Evolutionary conservation across 1,284 basidiomycete genomes (phyloP).

Genomic region (Thecaphora thlaspeos): DNA sequence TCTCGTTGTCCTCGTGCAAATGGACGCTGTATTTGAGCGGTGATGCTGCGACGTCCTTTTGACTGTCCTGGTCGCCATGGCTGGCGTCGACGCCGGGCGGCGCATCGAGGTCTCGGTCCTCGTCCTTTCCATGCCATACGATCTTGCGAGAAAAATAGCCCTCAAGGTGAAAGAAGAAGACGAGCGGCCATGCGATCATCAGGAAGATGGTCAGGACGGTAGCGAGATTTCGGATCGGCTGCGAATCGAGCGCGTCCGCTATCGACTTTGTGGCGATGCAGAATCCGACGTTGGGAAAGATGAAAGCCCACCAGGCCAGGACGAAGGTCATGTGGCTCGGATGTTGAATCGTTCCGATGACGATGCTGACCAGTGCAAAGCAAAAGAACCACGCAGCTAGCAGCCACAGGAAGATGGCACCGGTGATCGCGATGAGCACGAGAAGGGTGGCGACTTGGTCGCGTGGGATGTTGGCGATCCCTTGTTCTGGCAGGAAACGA

Average conservation of each 20-base stretch:
- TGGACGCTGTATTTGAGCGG: too few relatives aligned
- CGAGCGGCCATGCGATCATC: constrained; percentile 14
- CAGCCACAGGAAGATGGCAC: constrained; percentile 17
- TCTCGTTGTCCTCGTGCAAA: too few relatives aligned
- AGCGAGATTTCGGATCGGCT: constrained; percentile 4
- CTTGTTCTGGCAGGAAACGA: constrained; percentile 8
- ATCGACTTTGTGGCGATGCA: constrained; percentile 14
- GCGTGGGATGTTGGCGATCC: background rate
- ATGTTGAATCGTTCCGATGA: background rate
- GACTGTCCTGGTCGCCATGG: too few relatives aligned
- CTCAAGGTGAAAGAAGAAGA: constrained; percentile 5
- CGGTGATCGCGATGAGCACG: constrained; percentile 3
- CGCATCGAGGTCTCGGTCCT: constrained; percentile 27
- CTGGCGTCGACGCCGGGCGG: background rate
- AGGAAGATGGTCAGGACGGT: constrained; percentile 3
- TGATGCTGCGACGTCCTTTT: too few relatives aligned
- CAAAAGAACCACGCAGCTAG: constrained; percentile 23
- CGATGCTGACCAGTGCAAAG: constrained; percentile 11
- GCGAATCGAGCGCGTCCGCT: constrained; percentile 5
- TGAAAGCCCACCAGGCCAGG: constrained; percentile 30
- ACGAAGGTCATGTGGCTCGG: constrained; percentile 16
- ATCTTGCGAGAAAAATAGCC: constrained; percentile 12
- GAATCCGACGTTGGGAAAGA: constrained; percentile 30
- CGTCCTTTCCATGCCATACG: constrained; percentile 22
- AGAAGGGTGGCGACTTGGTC: constrained; percentile 1